phyloP scores from a whole-genome alignment of 2,329 filamentous ascomycete species.

The Fusarium heterosporum region DNA sequence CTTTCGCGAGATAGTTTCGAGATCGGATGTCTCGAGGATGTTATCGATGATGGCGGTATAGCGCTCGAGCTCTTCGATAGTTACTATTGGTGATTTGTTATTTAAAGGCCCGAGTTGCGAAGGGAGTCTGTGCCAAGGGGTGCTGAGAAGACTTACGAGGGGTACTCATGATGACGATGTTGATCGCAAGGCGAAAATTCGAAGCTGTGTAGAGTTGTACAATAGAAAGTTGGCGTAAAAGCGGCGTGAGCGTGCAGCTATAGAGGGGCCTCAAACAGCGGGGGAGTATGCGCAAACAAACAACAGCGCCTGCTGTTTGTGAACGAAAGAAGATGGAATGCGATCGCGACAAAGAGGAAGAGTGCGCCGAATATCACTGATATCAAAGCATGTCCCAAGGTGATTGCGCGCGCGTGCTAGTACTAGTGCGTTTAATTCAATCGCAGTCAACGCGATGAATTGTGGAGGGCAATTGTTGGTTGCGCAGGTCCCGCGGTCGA shows the following conservation, averaged over 20 bases:
- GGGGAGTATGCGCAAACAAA: slow-evolving; percentile 36
- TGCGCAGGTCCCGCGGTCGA: slow-evolving; percentile 41
- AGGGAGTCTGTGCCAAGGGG: slow-evolving; percentile 22
- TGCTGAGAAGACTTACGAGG: slow-evolving; percentile 40
- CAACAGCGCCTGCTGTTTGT: slow-evolving; percentile 15
- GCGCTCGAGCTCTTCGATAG: slow-evolving; percentile 60
- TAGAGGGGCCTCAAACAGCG: slow-evolving; percentile 20
- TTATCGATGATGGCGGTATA: slow-evolving; percentile 71
- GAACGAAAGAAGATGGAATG: slow-evolving; percentile 23
- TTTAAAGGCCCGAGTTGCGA: neutral
- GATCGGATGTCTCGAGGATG: slow-evolving; percentile 68
- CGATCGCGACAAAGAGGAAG: slow-evolving; percentile 33
- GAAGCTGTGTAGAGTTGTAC: slow-evolving; percentile 24
- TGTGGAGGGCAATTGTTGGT: slow-evolving; percentile 43
- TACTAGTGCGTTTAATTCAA: slow-evolving; percentile 3
- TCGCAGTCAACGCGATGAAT: slow-evolving; percentile 41
- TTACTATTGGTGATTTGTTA: slow-evolving; percentile 55
- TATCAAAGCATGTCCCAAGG: slow-evolving; percentile 41
- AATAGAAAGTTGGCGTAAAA: slow-evolving; percentile 7
- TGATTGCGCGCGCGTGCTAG: slow-evolving; percentile 20
- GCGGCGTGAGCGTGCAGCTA: slow-evolving; percentile 29
- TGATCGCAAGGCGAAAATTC: slow-evolving; percentile 4
- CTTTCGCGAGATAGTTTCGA: slow-evolving; percentile 73
- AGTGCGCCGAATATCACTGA: slow-evolving; percentile 35
- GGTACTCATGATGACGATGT: slow-evolving; percentile 41